Evolutionary conservation across 805 yeast genomes (phyloP).

Genomic region (Cyberlindnera sargentensis): DNA sequence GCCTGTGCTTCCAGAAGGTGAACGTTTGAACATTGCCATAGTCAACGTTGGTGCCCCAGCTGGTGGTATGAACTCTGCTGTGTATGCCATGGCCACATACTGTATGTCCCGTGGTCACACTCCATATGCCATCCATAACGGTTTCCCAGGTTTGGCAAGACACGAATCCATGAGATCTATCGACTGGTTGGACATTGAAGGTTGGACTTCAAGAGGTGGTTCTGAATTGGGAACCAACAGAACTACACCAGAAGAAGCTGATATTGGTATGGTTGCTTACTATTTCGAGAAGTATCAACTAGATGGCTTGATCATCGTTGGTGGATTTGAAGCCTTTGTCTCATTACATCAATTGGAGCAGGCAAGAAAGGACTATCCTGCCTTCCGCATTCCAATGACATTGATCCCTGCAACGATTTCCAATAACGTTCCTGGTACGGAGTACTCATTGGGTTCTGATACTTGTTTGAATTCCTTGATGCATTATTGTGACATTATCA

Average conservation of each 20-base stretch:
- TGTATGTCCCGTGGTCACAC: slow-evolving; percentile 72
- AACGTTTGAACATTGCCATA: slow-evolving; percentile 59
- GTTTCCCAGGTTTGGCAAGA: slow-evolving; percentile 63
- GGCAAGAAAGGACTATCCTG: slow-evolving; percentile 56
- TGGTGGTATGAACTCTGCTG: slow-evolving; percentile 74
- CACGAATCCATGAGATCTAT: slow-evolving; percentile 55
- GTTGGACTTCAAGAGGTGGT: slow-evolving; percentile 73
- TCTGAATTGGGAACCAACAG: slow-evolving; percentile 80
- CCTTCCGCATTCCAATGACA: slow-evolving; percentile 72
- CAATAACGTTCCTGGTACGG: slow-evolving; percentile 78
- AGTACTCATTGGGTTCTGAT: slow-evolving; percentile 69
- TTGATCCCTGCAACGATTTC: slow-evolving; percentile 76
- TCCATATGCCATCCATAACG: slow-evolving; percentile 66
- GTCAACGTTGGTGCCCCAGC: slow-evolving; percentile 79
- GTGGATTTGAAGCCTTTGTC: slow-evolving; percentile 79
- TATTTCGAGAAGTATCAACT: slow-evolving; percentile 60
- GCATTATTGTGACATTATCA: slow-evolving; percentile 70
- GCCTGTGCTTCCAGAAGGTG: slow-evolving; percentile 46
- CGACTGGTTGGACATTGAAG: slow-evolving; percentile 62
- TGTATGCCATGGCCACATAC: slow-evolving; percentile 64
- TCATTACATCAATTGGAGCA: slow-evolving; percentile 59
- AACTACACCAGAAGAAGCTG: slow-evolving; percentile 55
- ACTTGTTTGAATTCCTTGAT: slow-evolving; percentile 68
- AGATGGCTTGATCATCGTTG: slow-evolving; percentile 67
- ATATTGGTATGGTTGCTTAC: slow-evolving; percentile 66